Evolutionary conservation across 805 yeast species (phyloP).

Genomic region (Sugiyamaella smithiae): DNA sequence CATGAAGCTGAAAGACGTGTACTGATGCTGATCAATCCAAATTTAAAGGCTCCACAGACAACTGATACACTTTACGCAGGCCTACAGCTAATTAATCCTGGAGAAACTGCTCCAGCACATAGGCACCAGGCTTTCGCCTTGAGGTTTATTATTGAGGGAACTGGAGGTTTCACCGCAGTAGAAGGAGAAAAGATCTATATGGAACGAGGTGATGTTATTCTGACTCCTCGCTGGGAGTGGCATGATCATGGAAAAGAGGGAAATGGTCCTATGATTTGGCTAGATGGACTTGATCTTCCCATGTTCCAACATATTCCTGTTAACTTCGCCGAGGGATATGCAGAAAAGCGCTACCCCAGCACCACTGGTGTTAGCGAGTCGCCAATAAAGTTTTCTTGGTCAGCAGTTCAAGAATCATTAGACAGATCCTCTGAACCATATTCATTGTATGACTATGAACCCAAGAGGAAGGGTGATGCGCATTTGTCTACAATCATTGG

Average conservation of each 20-base stretch:
- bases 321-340: constrained; percentile 11
- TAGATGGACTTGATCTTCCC: constrained; percentile 13
- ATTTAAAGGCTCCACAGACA: constrained; percentile 10
- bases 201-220: constrained; percentile 13
- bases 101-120: constrained; percentile 15
- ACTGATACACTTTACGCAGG: constrained; percentile 16
- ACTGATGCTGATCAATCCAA: constrained; percentile 12
- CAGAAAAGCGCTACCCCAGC: constrained; percentile 11
- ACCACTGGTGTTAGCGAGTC: background rate
- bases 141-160: constrained; percentile 14
- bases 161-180: constrained; percentile 15
- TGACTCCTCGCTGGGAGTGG: constrained; percentile 15
- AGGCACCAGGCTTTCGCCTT: constrained; percentile 13
- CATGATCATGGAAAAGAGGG: constrained; percentile 17
- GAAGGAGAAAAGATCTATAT: constrained; percentile 13
- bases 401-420: constrained; percentile 6
- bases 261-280: constrained; percentile 12
- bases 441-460: constrained; percentile 7
- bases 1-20: constrained; percentile 15
- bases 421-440: background rate
- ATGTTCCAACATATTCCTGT: constrained; percentile 14
- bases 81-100: constrained; percentile 11
- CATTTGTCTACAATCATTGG: constrained; percentile 16
- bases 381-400: constrained; percentile 11
- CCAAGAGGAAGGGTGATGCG: background rate